These are phyloP conservation scores for Sarcomyxa edulis DNA, from an alignment of 768 basidiomycete species.

Conservation along the genomic window DNA sequence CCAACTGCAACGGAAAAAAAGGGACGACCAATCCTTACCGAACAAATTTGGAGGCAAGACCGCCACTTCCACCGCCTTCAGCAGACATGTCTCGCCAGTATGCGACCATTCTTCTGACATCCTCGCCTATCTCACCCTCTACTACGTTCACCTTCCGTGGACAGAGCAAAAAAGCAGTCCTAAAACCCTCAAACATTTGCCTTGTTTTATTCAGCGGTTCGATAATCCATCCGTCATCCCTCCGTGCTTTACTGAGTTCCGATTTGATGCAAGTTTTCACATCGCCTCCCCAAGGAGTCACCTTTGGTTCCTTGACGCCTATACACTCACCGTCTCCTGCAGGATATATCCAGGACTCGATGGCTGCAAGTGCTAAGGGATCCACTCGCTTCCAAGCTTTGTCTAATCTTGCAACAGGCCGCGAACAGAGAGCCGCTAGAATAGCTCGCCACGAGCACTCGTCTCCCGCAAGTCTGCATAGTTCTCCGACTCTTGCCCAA, in stretches of 20 bases:
- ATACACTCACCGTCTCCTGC: constrained; percentile 23
- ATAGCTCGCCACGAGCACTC: constrained; percentile 80
- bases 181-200: constrained; percentile 46
- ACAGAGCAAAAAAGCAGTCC: constrained; percentile 46
- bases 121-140: constrained; percentile 36
- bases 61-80: constrained; percentile 31
- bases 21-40: constrained; percentile 36
- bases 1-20: not conserved
- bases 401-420: constrained; percentile 70
- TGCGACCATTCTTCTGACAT: constrained; percentile 42
- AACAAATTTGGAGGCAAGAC: constrained; percentile 53
- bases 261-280: constrained; percentile 39
- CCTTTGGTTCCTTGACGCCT: constrained; percentile 36
- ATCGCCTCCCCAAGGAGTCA: constrained; percentile 71
- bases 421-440: constrained; percentile 60
- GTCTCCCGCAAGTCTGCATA: constrained; percentile 68
- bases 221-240: constrained; percentile 39
- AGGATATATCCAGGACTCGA: constrained; percentile 65
- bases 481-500: constrained; percentile 72
- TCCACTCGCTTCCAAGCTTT: constrained; percentile 81
- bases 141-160: constrained; percentile 31
- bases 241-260: constrained; percentile 40
- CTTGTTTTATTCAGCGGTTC: constrained; percentile 35
- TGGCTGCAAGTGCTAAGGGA: constrained; percentile 43
- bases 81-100: constrained; percentile 53